Evolutionary conservation across 768 basidiomycete genomes (phyloP).

Genomic region (Tulasnella sp.): DNA sequence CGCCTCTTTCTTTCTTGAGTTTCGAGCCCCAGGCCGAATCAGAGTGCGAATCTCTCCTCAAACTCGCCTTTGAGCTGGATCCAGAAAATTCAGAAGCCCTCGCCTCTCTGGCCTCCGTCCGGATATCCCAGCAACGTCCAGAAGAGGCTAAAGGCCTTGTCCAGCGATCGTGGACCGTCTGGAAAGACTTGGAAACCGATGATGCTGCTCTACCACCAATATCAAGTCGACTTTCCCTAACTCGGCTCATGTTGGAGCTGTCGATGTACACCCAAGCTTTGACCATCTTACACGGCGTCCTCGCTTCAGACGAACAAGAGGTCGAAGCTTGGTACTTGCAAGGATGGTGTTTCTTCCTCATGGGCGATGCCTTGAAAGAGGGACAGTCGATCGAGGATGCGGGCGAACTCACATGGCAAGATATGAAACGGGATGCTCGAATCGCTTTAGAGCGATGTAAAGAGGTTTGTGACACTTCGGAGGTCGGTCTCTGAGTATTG

Average conservation of each 20-base stretch:
- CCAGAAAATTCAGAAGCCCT: slow-evolving; percentile 74
- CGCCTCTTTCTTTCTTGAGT: slow-evolving; percentile 42
- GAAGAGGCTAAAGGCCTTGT: slow-evolving; percentile 74
- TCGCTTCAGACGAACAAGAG: slow-evolving; percentile 77
- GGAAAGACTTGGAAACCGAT: slow-evolving; percentile 72
- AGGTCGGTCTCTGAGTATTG: not conserved
- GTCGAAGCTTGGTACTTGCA: slow-evolving; percentile 93
- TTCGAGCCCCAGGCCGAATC: slow-evolving; percentile 77
- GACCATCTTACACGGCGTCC: slow-evolving; percentile 69
- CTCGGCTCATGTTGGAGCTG: slow-evolving; percentile 81
- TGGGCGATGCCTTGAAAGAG: slow-evolving; percentile 68
- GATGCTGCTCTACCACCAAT: slow-evolving; percentile 67
- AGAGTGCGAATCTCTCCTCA: slow-evolving; percentile 74
- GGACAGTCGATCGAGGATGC: slow-evolving; percentile 43
- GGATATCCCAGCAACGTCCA: slow-evolving; percentile 79
- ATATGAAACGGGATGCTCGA: slow-evolving; percentile 71
- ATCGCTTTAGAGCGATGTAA: slow-evolving; percentile 82
- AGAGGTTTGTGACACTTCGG: slow-evolving; percentile 46
- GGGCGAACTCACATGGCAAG: slow-evolving; percentile 62
- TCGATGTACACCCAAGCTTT: slow-evolving; percentile 66
- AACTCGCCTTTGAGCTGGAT: slow-evolving; percentile 67
- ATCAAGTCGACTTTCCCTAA: slow-evolving; percentile 64
- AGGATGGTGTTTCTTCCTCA: slow-evolving; percentile 88
- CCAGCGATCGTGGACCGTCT: slow-evolving; percentile 61
- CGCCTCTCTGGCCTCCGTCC: slow-evolving; percentile 75